Percentiles rank a stretch among this genome's conserved stretches.
These are phyloP conservation scores for Xylariaceae sp. DNA, from an alignment of 2,329 filamentous ascomycete species.

Conservation along the genomic window DNA sequence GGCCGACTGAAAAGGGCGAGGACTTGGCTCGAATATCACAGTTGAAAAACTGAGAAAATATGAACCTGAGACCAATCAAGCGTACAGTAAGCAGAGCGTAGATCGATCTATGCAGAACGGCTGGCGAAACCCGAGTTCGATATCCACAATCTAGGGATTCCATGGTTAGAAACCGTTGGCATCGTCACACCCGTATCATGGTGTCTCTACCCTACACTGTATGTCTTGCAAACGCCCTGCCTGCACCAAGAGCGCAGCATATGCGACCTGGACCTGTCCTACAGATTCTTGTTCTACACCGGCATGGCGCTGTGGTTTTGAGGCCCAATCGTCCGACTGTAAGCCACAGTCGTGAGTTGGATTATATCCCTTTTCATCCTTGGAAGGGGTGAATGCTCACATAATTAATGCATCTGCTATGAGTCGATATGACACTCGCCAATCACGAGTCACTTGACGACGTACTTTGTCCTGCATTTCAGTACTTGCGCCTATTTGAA, in stretches of 20 bases:
- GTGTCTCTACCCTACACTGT: slow-evolving; percentile 21
- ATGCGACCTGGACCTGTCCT: slow-evolving; percentile 28
- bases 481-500: not conserved
- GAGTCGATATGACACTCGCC: not conserved
- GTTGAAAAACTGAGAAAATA: not conserved
- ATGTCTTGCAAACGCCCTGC: slow-evolving; percentile 20
- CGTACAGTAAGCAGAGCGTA: slow-evolving; percentile 15
- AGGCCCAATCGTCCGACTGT: slow-evolving; percentile 12
- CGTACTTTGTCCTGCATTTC: not conserved
- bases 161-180: slow-evolving; percentile 7
- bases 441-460: not conserved
- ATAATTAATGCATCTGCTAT: not conserved
- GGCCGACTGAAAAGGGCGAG: slow-evolving; percentile 6
- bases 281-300: slow-evolving; percentile 26
- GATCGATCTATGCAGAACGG: slow-evolving; percentile 1
- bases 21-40: slow-evolving; percentile 20
- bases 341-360: slow-evolving; percentile 4
- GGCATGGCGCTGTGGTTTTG: slow-evolving; percentile 16
- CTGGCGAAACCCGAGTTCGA: slow-evolving; percentile 1
- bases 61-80: slow-evolving; percentile 25
- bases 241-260: slow-evolving; percentile 20
- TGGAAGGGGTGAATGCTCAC: not conserved
- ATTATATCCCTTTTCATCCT: not conserved
- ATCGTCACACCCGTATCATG: slow-evolving; percentile 20
- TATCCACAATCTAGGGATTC: slow-evolving; percentile 4